phyloP scores from a whole-genome alignment of 169 alveolate species.

The Cryptosporidium sp. region DNA sequence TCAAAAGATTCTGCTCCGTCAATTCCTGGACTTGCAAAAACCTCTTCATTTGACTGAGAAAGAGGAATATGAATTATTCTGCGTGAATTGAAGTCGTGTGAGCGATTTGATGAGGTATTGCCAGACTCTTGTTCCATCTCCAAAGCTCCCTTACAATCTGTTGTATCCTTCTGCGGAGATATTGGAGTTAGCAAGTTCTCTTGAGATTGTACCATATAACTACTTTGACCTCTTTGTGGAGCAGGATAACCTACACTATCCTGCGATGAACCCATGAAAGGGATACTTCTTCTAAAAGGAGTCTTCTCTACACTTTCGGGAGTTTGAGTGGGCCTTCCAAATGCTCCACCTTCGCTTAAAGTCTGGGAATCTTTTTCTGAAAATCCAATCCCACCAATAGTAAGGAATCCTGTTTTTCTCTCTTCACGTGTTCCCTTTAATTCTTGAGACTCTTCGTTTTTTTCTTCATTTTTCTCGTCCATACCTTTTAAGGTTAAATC shows the following conservation, averaged over 20 bases:
- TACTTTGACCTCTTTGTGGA: slow-evolving; percentile 63
- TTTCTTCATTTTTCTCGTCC: neutral
- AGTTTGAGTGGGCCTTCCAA: neutral
- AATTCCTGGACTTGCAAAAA: slow-evolving; percentile 25
- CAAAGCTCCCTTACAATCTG: neutral
- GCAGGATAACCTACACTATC: slow-evolving; percentile 76
- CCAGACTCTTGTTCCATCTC: neutral
- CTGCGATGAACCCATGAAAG: slow-evolving; percentile 65
- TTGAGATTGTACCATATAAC: slow-evolving; percentile 46
- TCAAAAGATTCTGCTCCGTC: slow-evolving; percentile 1
- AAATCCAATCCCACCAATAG: slow-evolving; percentile 4
- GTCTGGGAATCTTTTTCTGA: slow-evolving; percentile 20
- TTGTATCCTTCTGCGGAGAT: slow-evolving; percentile 2
- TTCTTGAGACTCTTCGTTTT: neutral
- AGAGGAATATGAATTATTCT: slow-evolving; percentile 69
- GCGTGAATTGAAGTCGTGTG: slow-evolving; percentile 20
- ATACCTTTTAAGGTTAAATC: neutral
- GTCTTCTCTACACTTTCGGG: slow-evolving; percentile 47
- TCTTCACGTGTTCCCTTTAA: neutral
- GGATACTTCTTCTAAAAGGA: slow-evolving; percentile 69
- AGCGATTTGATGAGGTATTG: neutral
- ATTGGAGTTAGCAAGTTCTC: slow-evolving; percentile 56
- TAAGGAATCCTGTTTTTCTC: slow-evolving; percentile 59
- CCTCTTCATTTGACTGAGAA: slow-evolving; percentile 74
- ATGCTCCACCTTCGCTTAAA: neutral